These are phyloP conservation scores for Adansonia digitata DNA, from an alignment of 345 rosid species.

Conservation along the genomic window DNA sequence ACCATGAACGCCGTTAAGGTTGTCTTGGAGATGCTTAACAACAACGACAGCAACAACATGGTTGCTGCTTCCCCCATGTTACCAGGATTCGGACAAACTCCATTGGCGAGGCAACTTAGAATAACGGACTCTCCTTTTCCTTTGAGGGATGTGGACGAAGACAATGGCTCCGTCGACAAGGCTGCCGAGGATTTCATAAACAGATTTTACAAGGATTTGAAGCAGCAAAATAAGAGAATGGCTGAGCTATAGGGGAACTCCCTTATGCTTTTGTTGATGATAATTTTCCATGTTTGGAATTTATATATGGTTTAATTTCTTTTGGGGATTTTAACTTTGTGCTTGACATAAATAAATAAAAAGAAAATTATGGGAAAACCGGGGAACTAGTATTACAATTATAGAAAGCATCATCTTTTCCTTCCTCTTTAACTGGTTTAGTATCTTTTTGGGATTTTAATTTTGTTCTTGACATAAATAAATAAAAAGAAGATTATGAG, in stretches of 20 bases:
- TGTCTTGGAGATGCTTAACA: conserved; percentile 57
- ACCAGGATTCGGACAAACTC: conserved; percentile 82
- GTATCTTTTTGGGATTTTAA: neutral
- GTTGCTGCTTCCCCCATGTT: conserved; percentile 43
- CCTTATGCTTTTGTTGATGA: neutral
- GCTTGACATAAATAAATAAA: no score
- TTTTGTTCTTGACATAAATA: conserved; percentile 11
- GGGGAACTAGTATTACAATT: no score
- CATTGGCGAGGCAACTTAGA: conserved; percentile 68
- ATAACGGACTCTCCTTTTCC: conserved; percentile 96
- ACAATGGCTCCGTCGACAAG: conserved; percentile 48
- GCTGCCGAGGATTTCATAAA: conserved; percentile 81
- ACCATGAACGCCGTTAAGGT: conserved; percentile 41
- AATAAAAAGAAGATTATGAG: neutral
- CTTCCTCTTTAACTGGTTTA: no score
- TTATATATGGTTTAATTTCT: neutral
- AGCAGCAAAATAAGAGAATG: conserved; percentile 39
- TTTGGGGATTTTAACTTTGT: no score
- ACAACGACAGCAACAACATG: conserved; percentile 19
- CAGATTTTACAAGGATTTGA: conserved; percentile 66
- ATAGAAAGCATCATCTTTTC: no score
- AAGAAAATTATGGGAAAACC: no score
- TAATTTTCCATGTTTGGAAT: neutral
- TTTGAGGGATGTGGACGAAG: conserved; percentile 46
- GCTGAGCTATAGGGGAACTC: conserved; percentile 1